A percentile compares a stretch with the other conserved stretches of the same genome.
Conservation (phyloP, 345 rosid genomes). For the Raphanus sativus region DNA sequence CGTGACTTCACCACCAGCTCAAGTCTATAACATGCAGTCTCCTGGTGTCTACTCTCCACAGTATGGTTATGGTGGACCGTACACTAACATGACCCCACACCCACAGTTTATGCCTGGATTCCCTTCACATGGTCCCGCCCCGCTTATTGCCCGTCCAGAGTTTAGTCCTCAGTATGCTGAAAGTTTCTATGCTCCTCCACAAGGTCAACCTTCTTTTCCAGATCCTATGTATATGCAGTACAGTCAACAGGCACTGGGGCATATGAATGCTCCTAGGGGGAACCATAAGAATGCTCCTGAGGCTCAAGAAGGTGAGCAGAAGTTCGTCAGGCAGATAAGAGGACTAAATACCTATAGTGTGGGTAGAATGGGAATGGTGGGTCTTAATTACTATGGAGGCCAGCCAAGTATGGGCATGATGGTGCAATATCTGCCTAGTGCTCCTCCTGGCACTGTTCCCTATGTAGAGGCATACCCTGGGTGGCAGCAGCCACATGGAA, state of each 20-base stretch:
- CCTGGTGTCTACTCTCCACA: slow-evolving; percentile 42
- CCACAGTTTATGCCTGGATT: slow-evolving; percentile 51
- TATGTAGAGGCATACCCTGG: slow-evolving; percentile 44
- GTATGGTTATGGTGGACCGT: slow-evolving; percentile 50
- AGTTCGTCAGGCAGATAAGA: slow-evolving; percentile 35
- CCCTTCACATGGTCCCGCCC: slow-evolving; percentile 48
- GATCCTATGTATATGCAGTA: slow-evolving; percentile 49
- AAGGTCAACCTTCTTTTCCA: slow-evolving; percentile 48
- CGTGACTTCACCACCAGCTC: slow-evolving; percentile 41
- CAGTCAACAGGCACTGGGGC: slow-evolving; percentile 52
- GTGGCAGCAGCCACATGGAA: slow-evolving; percentile 50
- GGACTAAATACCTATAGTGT: slow-evolving; percentile 34
- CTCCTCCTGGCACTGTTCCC: slow-evolving; percentile 41
- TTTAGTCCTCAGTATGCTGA: slow-evolving; percentile 35
- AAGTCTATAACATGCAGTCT: slow-evolving; percentile 43
- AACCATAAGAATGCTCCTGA: slow-evolving; percentile 39
- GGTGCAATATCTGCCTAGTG: slow-evolving; percentile 47
- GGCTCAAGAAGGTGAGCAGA: slow-evolving; percentile 43
- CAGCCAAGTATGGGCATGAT: slow-evolving; percentile 47
- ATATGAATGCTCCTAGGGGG: slow-evolving; percentile 43
- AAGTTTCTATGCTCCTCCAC: slow-evolving; percentile 43
- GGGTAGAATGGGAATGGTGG: slow-evolving; percentile 26
- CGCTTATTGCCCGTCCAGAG: slow-evolving; percentile 13
- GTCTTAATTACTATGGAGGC: slow-evolving; percentile 36
- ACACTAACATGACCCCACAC: slow-evolving; percentile 31